Conservation (phyloP, 2,329 filamentous ascomycete species). For the Aspergillus jensenii region DNA sequence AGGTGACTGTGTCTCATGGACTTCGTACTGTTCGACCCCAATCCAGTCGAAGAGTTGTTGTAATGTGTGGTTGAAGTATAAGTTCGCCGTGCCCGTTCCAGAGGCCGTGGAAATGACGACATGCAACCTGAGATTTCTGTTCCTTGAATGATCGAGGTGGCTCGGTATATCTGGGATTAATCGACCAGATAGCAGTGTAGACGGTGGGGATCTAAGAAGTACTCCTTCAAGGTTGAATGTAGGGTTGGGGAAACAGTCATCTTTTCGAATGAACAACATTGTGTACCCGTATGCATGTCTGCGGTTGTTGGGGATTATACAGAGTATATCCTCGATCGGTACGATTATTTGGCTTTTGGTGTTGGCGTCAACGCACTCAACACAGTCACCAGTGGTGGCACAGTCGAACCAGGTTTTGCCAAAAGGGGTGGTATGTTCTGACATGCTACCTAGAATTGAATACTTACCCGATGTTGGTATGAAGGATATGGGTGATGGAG, state of each 20-base stretch:
- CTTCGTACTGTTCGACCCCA: constrained; percentile 48
- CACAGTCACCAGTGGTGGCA: neutral
- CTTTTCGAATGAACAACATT: neutral
- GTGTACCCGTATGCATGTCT: neutral
- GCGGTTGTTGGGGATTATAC: neutral
- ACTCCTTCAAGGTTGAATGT: neutral
- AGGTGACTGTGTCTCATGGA: constrained; percentile 64
- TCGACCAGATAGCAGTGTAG: neutral
- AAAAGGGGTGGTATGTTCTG: neutral
- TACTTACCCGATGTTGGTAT: no score
- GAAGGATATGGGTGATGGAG: no score
- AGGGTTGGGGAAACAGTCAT: neutral
- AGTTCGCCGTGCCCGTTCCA: constrained; percentile 58
- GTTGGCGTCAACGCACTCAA: neutral
- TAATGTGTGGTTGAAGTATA: constrained; percentile 58
- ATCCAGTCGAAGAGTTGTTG: constrained; percentile 55
- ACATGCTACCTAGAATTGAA: neutral
- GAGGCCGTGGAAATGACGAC: constrained; percentile 68
- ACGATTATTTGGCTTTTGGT: neutral
- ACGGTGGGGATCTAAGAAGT: neutral
- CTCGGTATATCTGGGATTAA: constrained; percentile 19
- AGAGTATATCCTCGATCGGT: neutral
- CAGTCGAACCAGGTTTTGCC: neutral
- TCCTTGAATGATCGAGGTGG: constrained; percentile 16
- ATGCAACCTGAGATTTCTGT: constrained; percentile 40